phyloP scores from a whole-genome alignment of 1,284 basidiomycete genomes.

The Calocybe gambosa region DNA sequence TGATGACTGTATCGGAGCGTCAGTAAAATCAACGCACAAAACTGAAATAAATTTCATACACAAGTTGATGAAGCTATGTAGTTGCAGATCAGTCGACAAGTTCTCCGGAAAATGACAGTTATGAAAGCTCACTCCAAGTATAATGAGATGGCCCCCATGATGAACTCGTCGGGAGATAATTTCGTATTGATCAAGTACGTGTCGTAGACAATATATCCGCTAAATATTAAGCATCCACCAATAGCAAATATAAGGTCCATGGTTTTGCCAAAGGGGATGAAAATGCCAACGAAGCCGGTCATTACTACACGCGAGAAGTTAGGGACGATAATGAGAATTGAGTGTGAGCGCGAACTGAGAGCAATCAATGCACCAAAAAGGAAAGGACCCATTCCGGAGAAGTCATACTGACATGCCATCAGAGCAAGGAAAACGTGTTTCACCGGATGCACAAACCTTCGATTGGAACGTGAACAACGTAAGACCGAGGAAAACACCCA shows the following conservation, averaged over 20 bases:
- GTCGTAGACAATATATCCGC: constrained; percentile 80
- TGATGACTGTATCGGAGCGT: constrained; percentile 49
- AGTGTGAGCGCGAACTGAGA: constrained; percentile 41
- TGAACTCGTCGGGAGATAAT: constrained; percentile 83
- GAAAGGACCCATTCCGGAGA: constrained; percentile 80
- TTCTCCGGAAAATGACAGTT: background rate
- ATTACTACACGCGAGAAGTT: constrained; percentile 40
- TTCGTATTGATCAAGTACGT: constrained; percentile 80
- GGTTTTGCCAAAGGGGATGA: constrained; percentile 74
- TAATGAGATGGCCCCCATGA: constrained; percentile 78
- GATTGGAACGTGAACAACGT: constrained; percentile 84
- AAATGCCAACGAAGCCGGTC: constrained; percentile 71
- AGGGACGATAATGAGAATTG: background rate
- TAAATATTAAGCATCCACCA: constrained; percentile 78
- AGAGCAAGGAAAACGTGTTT: constrained; percentile 1
- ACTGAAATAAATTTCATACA: constrained; percentile 40
- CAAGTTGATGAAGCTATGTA: constrained; percentile 61
- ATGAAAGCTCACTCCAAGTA: constrained; percentile 70
- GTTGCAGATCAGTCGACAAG: background rate
- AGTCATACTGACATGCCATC: constrained; percentile 63
- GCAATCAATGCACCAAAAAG: constrained; percentile 74
- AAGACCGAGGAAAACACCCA: constrained; percentile 82
- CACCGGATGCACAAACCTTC: constrained; percentile 40
- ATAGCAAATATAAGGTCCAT: constrained; percentile 76
- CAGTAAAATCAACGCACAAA: constrained; percentile 4